Base-by-base conservation (phyloP, 163 green algal genomes). In the Scenedesmus sp. region DNA sequence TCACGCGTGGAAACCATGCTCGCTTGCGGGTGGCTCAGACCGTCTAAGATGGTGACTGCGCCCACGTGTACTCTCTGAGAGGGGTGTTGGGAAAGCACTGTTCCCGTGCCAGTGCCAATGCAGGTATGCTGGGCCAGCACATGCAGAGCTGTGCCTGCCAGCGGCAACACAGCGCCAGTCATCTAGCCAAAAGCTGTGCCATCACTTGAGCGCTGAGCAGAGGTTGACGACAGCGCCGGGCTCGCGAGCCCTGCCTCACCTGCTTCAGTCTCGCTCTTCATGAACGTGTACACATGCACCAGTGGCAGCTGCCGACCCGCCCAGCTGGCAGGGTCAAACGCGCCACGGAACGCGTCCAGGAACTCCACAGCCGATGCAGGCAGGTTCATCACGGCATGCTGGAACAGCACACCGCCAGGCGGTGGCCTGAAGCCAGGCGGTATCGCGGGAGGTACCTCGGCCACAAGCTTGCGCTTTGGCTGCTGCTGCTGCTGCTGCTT, bases 231-330 rank as follows among this genome's bases (percentile, higher is more conserved):
- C n/a, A 73, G 59, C 24, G 9, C 24, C 4, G 59, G 12, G 13
- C 9, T 7, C 9, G 30, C 20, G 30, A n/a, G 15, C 18, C 33
- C 15, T 46, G 35, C 20, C 91, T 46, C 89, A 97, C 96, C 96
- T 95, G 83, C 89, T 51, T 98, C 91, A 42, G 92, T 96, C 90
- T 99, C 96, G 30, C 95, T 93, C 56, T 95, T 96, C 70, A 95
- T 93, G 92, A 99, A 99, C 33, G 95, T 97, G 95, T 99, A 99
- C 80, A 96, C 96, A 92, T 99, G 98, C 24, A 99, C 92, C 49
- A 94, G 73, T 2, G 98, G 98, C 94, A 99, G 92, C 35, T 40
- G 61, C 16, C 86, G 85, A 15, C 87, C 93, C 51, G 83, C 46
- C 98, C 97, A 99, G 10, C 86, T 68, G 9, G 61, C 65, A 12